A percentile compares a stretch with the other conserved stretches of the same genome.
Conservation (phyloP, 2,329 filamentous ascomycete species). For the Ceratocystis alfenasii region DNA sequence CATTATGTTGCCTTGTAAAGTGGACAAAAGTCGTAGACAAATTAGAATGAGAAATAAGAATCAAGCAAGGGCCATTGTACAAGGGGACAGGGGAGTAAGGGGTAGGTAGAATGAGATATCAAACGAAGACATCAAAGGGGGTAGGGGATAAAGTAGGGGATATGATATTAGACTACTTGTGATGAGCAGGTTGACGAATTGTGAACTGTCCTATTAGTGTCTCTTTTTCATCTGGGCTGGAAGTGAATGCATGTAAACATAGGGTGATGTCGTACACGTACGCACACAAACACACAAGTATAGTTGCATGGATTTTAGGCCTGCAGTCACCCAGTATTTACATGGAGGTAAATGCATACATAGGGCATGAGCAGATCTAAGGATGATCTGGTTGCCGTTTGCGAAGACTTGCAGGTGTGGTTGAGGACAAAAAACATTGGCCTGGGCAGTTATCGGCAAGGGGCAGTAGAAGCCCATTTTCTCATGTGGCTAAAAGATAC, state of each 20-base stretch:
- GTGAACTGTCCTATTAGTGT: neutral
- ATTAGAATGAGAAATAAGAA: slow-evolving; percentile 6
- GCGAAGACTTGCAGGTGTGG: neutral
- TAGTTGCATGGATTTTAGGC: neutral
- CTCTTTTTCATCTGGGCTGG: neutral
- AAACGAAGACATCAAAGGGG: neutral
- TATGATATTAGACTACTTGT: neutral
- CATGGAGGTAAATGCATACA: neutral
- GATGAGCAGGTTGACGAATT: neutral
- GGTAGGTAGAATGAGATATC: neutral
- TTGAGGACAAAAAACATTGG: neutral
- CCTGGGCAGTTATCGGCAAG: too few relatives aligned
- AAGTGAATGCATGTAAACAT: neutral
- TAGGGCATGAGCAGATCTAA: neutral
- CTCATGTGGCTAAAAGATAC: neutral
- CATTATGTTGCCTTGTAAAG: neutral
- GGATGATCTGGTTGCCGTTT: neutral
- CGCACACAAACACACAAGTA: neutral
- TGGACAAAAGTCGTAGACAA: neutral
- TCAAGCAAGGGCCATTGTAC: neutral
- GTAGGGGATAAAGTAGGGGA: neutral
- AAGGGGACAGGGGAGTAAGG: neutral
- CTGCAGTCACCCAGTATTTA: neutral
- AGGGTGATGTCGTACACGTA: neutral
- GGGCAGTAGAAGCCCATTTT: neutral